Evolutionary conservation across 352 stramenopile species (phyloP).

Genomic region (Thraustotheca clavata): DNA sequence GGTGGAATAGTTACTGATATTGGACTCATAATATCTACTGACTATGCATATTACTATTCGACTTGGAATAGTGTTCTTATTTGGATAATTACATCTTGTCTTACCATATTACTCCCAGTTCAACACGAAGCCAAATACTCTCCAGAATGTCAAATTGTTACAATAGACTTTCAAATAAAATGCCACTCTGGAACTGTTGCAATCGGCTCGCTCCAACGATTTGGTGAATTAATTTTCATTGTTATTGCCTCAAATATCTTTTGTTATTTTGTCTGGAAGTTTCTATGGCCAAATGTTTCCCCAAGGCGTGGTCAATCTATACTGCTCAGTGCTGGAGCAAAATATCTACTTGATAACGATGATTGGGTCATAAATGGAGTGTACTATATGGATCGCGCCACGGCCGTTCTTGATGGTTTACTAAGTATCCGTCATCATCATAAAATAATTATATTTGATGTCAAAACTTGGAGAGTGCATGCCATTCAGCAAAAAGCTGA

Average conservation of each 20-base stretch:
- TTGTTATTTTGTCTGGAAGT: neutral
- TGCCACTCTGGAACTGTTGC: neutral
- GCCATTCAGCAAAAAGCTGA: no score
- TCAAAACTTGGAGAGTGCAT: neutral
- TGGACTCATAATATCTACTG: no score
- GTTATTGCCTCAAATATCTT: neutral
- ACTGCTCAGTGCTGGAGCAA: neutral
- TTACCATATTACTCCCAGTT: neutral
- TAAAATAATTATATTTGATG: neutral
- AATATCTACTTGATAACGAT: neutral
- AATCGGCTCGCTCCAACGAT: neutral
- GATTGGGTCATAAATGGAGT: constrained; percentile 3
- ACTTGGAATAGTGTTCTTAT: neutral
- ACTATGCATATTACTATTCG: no score
- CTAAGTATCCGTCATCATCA: neutral
- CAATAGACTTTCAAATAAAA: neutral
- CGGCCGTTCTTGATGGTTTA: neutral
- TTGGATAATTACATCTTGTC: neutral
- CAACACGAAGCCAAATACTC: neutral
- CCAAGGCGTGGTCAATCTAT: neutral
- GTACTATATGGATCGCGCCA: constrained; percentile 14
- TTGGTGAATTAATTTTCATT: neutral
- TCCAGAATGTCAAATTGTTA: neutral
- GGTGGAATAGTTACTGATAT: neutral
- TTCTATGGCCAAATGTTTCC: neutral